A percentile compares a stretch with the other conserved stretches of the same genome.
Evolutionary conservation across 371 early-diverging fungal species (phyloP).

Genomic region (Parasitella parasitica): DNA sequence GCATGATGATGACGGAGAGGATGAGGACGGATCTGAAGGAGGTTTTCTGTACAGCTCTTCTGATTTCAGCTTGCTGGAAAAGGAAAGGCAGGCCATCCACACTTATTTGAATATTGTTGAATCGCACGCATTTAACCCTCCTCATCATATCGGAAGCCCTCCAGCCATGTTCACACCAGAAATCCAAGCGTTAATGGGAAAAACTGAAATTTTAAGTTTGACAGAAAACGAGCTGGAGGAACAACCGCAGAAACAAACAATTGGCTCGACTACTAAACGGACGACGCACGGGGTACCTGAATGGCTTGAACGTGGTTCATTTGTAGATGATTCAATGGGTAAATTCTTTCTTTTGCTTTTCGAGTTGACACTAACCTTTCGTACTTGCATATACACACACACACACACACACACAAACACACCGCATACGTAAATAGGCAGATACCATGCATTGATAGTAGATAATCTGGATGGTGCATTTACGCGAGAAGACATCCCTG

Average conservation of each 20-base stretch:
- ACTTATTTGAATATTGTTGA: conserved; percentile 36
- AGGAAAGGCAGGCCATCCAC: conserved; percentile 34
- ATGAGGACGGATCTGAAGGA: conserved; percentile 9
- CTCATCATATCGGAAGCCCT: conserved; percentile 47
- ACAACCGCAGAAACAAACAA: not conserved
- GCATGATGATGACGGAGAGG: conserved; percentile 21
- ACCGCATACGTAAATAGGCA: conserved; percentile 33
- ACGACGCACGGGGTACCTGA: conserved; percentile 20
- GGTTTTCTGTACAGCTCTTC: conserved; percentile 33
- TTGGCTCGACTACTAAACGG: not conserved
- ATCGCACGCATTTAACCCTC: conserved; percentile 40
- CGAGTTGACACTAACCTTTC: too few species aligned
- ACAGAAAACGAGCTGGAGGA: conserved; percentile 10
- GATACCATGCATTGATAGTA: conserved; percentile 42
- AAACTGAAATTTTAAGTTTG: conserved; percentile 18
- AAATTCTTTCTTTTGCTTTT: not conserved
- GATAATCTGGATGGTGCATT: conserved; percentile 30
- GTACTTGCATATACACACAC: too few species aligned
- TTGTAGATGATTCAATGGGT: conserved; percentile 37
- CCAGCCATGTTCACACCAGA: conserved; percentile 36
- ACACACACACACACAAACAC: too few species aligned
- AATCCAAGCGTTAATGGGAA: conserved; percentile 38
- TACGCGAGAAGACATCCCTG: conserved; percentile 23
- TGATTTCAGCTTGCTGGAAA: conserved; percentile 32
- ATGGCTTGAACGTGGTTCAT: conserved; percentile 41